Percentiles rank a stretch among this genome's conserved stretches.
Evolutionary conservation across 2,329 filamentous ascomycete genomes (phyloP).

Genomic region (Myriangium duriaei): DNA sequence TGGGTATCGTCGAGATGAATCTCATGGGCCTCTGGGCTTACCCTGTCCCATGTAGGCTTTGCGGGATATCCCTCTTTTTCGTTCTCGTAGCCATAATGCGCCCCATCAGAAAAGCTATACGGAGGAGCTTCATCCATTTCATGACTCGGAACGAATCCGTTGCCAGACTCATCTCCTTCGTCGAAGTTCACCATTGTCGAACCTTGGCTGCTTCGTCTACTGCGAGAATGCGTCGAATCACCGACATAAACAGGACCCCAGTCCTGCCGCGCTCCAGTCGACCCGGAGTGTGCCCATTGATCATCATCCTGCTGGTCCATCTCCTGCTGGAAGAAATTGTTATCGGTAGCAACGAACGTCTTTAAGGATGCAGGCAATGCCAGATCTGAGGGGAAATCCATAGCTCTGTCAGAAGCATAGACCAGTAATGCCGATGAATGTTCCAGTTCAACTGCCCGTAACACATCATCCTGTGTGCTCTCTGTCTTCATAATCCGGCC

Average conservation of each 20-base stretch:
- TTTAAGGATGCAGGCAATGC: constrained; percentile 9
- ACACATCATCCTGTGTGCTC: constrained; percentile 38
- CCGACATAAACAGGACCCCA: constrained; percentile 5
- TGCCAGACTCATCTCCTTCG: constrained; percentile 5
- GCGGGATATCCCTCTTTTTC: constrained; percentile 1
- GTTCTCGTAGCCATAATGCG: constrained; percentile 2
- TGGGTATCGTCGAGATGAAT: constrained; percentile 9
- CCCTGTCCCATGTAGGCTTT: constrained; percentile 3
- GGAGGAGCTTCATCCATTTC: constrained; percentile 1
- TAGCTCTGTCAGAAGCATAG: constrained; percentile 41
- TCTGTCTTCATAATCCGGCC: constrained; percentile 21
- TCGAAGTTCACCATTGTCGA: constrained; percentile 13
- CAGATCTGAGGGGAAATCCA: constrained; percentile 9
- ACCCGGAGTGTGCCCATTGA: constrained; percentile 18
- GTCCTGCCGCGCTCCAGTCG: constrained; percentile 1
- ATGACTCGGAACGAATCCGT: neutral
- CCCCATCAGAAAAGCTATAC: constrained; percentile 2
- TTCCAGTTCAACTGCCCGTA: constrained; percentile 39
- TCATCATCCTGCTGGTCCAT: constrained; percentile 15
- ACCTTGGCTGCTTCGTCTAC: constrained; percentile 10
- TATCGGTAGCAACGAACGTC: constrained; percentile 12
- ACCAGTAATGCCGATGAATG: constrained; percentile 42
- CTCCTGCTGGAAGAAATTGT: constrained; percentile 13
- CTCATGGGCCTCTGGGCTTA: constrained; percentile 12
- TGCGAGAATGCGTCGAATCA: constrained; percentile 6